phyloP scores from a whole-genome alignment of 2,329 filamentous ascomycete species.

The Berkeleyomyces basicola region DNA sequence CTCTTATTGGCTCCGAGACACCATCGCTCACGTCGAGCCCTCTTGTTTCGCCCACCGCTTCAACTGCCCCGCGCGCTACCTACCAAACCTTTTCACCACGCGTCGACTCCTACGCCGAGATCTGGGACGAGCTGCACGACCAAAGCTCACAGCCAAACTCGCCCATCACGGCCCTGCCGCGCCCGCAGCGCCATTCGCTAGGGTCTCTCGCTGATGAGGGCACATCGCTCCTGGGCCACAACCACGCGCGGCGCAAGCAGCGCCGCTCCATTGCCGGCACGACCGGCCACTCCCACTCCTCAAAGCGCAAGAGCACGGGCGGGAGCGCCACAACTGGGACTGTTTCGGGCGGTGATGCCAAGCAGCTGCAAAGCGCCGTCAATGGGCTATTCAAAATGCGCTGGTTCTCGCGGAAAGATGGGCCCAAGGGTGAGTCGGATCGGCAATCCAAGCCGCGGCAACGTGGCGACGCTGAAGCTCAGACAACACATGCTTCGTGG shows the following conservation, averaged over 20 bases:
- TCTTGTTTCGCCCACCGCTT: slow-evolving; percentile 21
- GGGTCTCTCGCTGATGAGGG: slow-evolving; percentile 17
- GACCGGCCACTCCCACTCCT: slow-evolving; percentile 4
- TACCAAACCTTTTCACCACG: slow-evolving; percentile 18
- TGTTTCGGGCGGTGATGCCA: not conserved
- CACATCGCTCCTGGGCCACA: not conserved
- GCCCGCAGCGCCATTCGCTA: slow-evolving; percentile 18
- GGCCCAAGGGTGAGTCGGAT: not conserved
- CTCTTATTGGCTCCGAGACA: slow-evolving; percentile 21
- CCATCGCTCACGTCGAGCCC: slow-evolving; percentile 17
- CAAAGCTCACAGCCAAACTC: slow-evolving; percentile 22
- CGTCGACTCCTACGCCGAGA: slow-evolving; percentile 45
- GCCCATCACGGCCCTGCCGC: slow-evolving; percentile 18
- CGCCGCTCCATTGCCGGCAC: slow-evolving; percentile 30
- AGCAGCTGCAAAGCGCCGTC: slow-evolving; percentile 31
- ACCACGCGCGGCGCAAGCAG: slow-evolving; percentile 23
- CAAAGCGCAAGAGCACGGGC: not conserved
- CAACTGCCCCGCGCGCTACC: slow-evolving; percentile 15
- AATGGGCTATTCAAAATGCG: slow-evolving; percentile 36
- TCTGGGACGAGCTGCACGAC: slow-evolving; percentile 80
- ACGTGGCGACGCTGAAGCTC: not conserved
- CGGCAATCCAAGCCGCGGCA: not conserved
- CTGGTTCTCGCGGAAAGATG: slow-evolving; percentile 30
- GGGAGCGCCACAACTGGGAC: not conserved
- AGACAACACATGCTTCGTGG: not conserved